Conservation (phyloP, 177 flowering plant species). For the Vitis hybrid region DNA sequence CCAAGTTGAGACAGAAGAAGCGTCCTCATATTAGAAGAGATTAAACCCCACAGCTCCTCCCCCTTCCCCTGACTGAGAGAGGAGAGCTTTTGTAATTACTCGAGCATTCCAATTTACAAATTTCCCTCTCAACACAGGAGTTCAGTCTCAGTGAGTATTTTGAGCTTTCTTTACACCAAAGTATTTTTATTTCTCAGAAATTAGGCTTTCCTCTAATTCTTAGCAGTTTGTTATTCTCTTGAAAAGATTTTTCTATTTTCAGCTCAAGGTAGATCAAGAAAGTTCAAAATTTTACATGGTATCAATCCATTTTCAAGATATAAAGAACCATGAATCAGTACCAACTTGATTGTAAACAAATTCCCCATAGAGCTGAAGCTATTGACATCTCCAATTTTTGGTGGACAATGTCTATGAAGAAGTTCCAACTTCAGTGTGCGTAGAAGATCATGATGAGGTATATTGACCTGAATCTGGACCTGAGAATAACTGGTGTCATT, state of each 20-base stretch:
- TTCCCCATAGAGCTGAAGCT: slow-evolving; percentile 27
- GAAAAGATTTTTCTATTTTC: background rate
- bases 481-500: slow-evolving; percentile 22
- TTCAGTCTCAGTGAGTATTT: too few species aligned
- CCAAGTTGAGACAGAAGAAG: too few species aligned
- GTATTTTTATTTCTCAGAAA: background rate
- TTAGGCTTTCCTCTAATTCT: background rate
- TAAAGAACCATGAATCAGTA: slow-evolving; percentile 20
- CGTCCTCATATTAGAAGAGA: too few species aligned
- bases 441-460: slow-evolving; percentile 54
- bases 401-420: slow-evolving; percentile 40
- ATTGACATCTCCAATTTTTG: slow-evolving; percentile 27
- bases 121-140: too few species aligned
- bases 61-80: too few species aligned
- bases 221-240: background rate
- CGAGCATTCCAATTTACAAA: too few species aligned
- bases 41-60: too few species aligned
- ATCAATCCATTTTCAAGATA: background rate
- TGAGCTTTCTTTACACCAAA: too few species aligned
- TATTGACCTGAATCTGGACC: slow-evolving; percentile 52
- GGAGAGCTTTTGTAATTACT: too few species aligned
- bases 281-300: background rate
- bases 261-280: background rate
- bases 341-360: slow-evolving; percentile 77
- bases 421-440: slow-evolving; percentile 54